A percentile compares a stretch with the other conserved stretches of the same genome.
phyloP scores from a whole-genome alignment of 768 basidiomycete genomes.

The Phanerodontia chrysosporium region DNA sequence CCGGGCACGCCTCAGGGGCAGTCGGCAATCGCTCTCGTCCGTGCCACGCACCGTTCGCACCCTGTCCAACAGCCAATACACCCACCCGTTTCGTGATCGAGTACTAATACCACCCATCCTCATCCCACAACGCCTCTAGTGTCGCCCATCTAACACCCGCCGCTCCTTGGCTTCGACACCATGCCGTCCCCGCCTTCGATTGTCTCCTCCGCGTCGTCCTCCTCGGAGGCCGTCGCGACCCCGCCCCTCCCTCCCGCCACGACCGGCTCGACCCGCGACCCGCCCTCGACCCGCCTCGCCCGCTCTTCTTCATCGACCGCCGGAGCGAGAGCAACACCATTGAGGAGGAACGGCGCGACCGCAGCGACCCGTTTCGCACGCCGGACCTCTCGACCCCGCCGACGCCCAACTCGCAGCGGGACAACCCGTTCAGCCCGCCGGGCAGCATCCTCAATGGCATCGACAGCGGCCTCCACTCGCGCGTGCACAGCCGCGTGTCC shows the following conservation, averaged over 20 bases:
- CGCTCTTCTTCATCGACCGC: conserved; percentile 18
- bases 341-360: conserved; percentile 9
- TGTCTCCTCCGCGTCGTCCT: conserved; percentile 13
- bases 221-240: conserved; percentile 5
- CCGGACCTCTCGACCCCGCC: conserved; percentile 2
- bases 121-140: too few relatives aligned
- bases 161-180: conserved; percentile 1
- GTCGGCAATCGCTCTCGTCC: background rate
- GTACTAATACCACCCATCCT: background rate
- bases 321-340: conserved; percentile 5
- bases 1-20: background rate
- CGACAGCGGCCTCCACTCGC: conserved; percentile 10
- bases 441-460: conserved; percentile 11
- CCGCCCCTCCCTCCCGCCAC: background rate
- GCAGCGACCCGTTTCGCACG: conserved; percentile 12
- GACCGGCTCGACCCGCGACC: conserved; percentile 8
- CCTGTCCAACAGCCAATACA: background rate
- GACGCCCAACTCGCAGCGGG: background rate
- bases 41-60: background rate
- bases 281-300: conserved; percentile 15
- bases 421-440: conserved; percentile 16
- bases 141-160: background rate
- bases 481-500: conserved; percentile 20
- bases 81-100: background rate
- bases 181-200: conserved; percentile 12